Evolutionary conservation across 1,284 basidiomycete species (phyloP), one percentile per base, ranked within the genome.

Genomic region (Hymenochaete sp.): DNA sequence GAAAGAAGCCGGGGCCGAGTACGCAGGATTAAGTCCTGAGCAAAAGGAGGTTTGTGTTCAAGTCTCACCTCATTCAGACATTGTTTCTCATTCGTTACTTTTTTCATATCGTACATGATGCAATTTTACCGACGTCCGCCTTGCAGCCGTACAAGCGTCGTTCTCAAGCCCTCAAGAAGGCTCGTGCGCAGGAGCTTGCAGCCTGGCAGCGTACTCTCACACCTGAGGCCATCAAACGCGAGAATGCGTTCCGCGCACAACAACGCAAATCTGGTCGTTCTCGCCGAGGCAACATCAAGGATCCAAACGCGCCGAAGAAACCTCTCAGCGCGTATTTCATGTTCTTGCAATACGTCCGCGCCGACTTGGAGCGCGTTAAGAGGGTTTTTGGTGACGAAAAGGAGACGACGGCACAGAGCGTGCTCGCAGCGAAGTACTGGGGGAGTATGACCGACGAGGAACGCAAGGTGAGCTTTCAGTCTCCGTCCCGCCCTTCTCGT

Each of bases 231-330:
- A 93, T 97, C 70, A 87, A 90, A 60, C 82, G 81, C 57, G 93
- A 96, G 75, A 97, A 97, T 63, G 73, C 73, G 4, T 96, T 83
- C 68, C 82, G 93, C 37, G 80, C 93, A 28, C 89, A 89, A 33
- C 92, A 95, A 66, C 80, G 93, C 52, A 92, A 91, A 65, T 85
- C 90, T 14, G 93, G 93, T 58, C 92, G 93, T 65, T 92, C 87
- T 42, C 75, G 91, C 55, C 90, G 87, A 73, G 85, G 87, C 52
- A 96, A 97, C 63, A 84, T 97, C 65, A 95, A 95, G 70, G 92
- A 97, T 61, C 92, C 92, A 22, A 93, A 96, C 59, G 93, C 91
- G 14, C 93, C 93, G 7, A 93, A 93, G 79, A 95, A 95, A 64
- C 93, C 93, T 2, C 76, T 96, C 24, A 86, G 81, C 56, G 92